Percentiles rank a stretch among this genome's conserved stretches.
phyloP scores from a whole-genome alignment of 331 rosid genomes.

The Malus hybrid region DNA sequence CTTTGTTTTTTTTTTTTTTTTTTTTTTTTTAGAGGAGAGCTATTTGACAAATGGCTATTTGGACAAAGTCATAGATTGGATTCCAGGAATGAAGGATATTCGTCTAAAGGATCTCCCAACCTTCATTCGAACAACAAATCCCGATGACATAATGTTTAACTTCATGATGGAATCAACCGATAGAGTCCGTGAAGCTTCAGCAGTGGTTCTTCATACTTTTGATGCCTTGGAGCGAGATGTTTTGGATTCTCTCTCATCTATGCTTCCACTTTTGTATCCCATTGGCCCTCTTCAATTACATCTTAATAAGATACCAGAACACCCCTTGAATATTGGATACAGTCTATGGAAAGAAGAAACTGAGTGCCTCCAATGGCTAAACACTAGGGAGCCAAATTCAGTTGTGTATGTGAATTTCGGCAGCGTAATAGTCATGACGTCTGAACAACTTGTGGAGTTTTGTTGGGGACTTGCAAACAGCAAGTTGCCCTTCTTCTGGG shows the following conservation, averaged over 20 bases:
- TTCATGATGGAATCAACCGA: neutral
- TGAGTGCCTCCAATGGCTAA: too few relatives aligned
- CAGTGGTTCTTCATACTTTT: neutral
- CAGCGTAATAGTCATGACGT: too few relatives aligned
- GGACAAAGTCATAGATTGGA: conserved; percentile 8
- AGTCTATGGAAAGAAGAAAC: too few relatives aligned
- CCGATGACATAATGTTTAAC: neutral
- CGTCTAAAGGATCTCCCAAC: neutral
- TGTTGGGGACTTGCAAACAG: too few relatives aligned
- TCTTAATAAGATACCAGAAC: neutral
- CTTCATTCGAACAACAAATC: neutral
- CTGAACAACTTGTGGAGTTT: too few relatives aligned
- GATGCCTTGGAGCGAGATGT: neutral
- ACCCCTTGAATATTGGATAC: neutral
- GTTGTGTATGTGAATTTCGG: too few relatives aligned
- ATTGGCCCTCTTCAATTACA: conserved; percentile 14
- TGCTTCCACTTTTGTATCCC: neutral
- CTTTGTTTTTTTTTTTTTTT: too few relatives aligned
- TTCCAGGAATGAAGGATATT: neutral
- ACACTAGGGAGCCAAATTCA: too few relatives aligned
- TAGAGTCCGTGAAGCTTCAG: neutral
- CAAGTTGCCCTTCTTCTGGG: too few relatives aligned
- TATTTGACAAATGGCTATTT: neutral
- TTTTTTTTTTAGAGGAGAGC: neutral
- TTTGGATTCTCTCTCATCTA: neutral